Evolutionary conservation across 768 basidiomycete species (phyloP).

Genomic region (Boletus rubroflammeus): DNA sequence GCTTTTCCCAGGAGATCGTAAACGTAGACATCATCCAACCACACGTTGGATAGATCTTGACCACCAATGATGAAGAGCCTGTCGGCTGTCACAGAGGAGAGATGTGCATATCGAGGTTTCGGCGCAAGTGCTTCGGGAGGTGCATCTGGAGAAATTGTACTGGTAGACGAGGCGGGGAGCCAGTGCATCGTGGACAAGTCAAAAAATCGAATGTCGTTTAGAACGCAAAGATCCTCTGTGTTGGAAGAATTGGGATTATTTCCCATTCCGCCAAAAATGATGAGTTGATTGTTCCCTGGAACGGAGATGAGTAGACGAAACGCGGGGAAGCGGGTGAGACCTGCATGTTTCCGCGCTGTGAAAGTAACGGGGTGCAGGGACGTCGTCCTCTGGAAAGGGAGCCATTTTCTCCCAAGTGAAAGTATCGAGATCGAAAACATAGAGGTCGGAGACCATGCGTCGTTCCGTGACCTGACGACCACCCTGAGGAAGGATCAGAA

Average conservation of each 20-base stretch:
- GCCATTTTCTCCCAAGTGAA: conserved; percentile 75
- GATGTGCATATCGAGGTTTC: conserved; percentile 89
- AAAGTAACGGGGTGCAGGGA: conserved; percentile 88
- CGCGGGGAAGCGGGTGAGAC: conserved; percentile 13
- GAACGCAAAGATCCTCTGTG: conserved; percentile 82
- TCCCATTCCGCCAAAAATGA: conserved; percentile 96
- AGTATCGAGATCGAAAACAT: conserved; percentile 80
- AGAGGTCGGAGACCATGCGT: conserved; percentile 87
- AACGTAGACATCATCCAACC: conserved; percentile 91
- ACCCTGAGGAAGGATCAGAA: conserved; percentile 47
- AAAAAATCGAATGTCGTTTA: conserved; percentile 90
- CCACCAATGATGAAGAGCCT: conserved; percentile 91
- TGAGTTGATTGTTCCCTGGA: conserved; percentile 79
- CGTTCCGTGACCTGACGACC: conserved; percentile 84
- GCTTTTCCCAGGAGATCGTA: conserved; percentile 69
- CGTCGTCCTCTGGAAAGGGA: conserved; percentile 58
- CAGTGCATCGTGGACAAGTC: conserved; percentile 70
- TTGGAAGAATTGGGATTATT: conserved; percentile 66
- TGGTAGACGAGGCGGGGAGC: conserved; percentile 47
- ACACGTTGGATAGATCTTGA: conserved; percentile 89
- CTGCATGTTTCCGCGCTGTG: conserved; percentile 86
- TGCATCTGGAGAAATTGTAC: conserved; percentile 31
- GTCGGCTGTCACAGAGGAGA: conserved; percentile 82
- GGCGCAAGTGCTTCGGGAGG: conserved; percentile 56
- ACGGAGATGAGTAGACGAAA: conserved; percentile 13